These are phyloP conservation scores for Nemania diffusa DNA, from an alignment of 2,329 filamentous ascomycete species.

Conservation along the genomic window DNA sequence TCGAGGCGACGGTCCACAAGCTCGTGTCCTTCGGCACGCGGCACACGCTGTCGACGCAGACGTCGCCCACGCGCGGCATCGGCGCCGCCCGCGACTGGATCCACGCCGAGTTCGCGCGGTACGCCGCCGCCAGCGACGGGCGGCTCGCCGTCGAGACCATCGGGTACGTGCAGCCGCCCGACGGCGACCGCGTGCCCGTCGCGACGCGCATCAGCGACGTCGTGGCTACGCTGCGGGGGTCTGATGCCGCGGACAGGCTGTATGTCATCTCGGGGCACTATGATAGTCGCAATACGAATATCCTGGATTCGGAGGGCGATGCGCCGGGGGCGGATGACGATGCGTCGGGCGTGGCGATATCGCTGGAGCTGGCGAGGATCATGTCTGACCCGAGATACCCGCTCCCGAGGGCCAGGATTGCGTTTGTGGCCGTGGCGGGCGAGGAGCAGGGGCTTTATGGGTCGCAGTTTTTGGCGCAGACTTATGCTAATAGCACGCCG, in stretches of 20 bases:
- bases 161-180: constrained; percentile 60
- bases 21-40: constrained; percentile 67
- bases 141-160: constrained; percentile 61
- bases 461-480: constrained; percentile 61
- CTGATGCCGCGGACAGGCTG: constrained; percentile 54
- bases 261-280: constrained; percentile 68
- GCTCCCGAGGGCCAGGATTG: constrained; percentile 61
- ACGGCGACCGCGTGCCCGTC: constrained; percentile 59
- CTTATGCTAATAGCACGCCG: constrained; percentile 58
- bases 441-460: constrained; percentile 68
- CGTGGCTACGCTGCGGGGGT: constrained; percentile 61
- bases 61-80: constrained; percentile 61
- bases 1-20: constrained; percentile 62
- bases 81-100: constrained; percentile 69
- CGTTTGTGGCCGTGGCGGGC: constrained; percentile 66
- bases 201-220: constrained; percentile 65
- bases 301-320: constrained; percentile 62
- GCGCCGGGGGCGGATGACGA: constrained; percentile 69
- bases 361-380: constrained; percentile 65
- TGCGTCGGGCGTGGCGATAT: constrained; percentile 64
- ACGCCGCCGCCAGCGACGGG: constrained; percentile 60
- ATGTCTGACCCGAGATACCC: constrained; percentile 56
- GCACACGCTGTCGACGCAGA: constrained; percentile 65
- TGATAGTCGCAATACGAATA: constrained; percentile 62
- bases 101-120: constrained; percentile 58